phyloP scores from a whole-genome alignment of 2,329 filamentous ascomycete genomes.

The Hypocreales sp. region DNA sequence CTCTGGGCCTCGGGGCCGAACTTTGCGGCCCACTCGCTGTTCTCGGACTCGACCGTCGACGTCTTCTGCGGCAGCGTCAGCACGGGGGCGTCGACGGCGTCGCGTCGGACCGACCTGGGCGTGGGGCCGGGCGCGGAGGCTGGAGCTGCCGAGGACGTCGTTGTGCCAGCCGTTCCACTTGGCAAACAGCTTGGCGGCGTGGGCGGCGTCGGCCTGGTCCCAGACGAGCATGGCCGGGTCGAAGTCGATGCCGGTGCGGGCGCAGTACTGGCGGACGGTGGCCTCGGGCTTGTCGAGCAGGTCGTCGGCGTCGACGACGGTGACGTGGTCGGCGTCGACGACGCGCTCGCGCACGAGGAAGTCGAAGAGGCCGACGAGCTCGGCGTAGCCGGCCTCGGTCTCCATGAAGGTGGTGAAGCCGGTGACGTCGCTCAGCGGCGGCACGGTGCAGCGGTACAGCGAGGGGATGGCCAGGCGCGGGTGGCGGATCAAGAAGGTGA shows the following conservation, averaged over 20 bases:
- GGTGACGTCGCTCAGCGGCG: slow-evolving; percentile 67
- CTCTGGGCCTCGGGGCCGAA: slow-evolving; percentile 57
- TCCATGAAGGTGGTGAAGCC: slow-evolving; percentile 81
- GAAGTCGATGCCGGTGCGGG: slow-evolving; percentile 65
- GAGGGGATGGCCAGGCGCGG: slow-evolving; percentile 84
- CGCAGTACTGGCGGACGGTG: slow-evolving; percentile 67
- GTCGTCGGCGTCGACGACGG: slow-evolving; percentile 87
- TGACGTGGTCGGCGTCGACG: slow-evolving; percentile 60
- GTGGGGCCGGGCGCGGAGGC: slow-evolving; percentile 53
- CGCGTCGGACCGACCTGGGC: slow-evolving; percentile 34
- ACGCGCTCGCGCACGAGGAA: slow-evolving; percentile 56
- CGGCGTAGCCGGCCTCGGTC: slow-evolving; percentile 76
- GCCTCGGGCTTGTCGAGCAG: slow-evolving; percentile 70
- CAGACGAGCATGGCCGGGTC: slow-evolving; percentile 67
- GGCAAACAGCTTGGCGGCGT: slow-evolving; percentile 65
- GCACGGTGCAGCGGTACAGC: slow-evolving; percentile 87
- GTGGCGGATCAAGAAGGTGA: slow-evolving; percentile 92
- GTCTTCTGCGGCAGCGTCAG: slow-evolving; percentile 29
- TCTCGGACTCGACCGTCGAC: slow-evolving; percentile 49
- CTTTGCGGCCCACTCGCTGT: slow-evolving; percentile 58
- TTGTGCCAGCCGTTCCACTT: slow-evolving; percentile 98
- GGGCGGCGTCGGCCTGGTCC: slow-evolving; percentile 60
- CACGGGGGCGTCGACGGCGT: background rate
- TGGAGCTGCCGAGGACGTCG: slow-evolving; percentile 73
- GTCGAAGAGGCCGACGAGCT: slow-evolving; percentile 77